Conservation (phyloP, 495 filamentous ascomycete genomes). For the Neurospora tetraspora region DNA sequence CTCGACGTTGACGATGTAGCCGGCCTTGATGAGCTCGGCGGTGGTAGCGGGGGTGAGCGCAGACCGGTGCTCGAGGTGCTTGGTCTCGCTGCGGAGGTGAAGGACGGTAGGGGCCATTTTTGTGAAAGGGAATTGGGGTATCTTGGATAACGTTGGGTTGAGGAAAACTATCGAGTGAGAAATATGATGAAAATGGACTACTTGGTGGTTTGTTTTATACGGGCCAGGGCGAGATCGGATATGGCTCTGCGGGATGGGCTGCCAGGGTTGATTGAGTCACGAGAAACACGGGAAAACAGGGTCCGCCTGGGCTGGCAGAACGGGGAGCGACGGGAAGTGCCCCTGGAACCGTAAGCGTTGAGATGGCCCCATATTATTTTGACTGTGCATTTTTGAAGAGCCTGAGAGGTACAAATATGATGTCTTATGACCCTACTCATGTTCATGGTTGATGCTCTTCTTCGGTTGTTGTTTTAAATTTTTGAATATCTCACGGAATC, state of each 20-base stretch:
- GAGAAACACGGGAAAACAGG: not conserved
- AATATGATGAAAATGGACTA: too few species aligned
- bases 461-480: not conserved
- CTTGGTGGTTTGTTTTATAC: not conserved
- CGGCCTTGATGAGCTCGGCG: constrained; percentile 70
- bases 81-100: constrained; percentile 39
- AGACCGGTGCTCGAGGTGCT: constrained; percentile 49
- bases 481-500: not conserved
- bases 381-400: not conserved
- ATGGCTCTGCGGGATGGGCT: not conserved
- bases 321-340: not conserved
- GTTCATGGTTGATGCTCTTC: not conserved
- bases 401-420: not conserved
- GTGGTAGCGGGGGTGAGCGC: constrained; percentile 52
- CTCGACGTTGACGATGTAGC: constrained; percentile 79
- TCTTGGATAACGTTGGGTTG: not conserved
- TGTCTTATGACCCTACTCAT: not conserved
- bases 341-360: not conserved
- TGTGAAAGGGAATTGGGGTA: not conserved
- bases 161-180: not conserved
- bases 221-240: not conserved
- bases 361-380: not conserved
- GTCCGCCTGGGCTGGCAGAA: not conserved
- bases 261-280: not conserved
- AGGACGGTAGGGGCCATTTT: constrained; percentile 32